A percentile compares a stretch with the other conserved stretches of the same genome.
These are phyloP conservation scores for Russula earlei DNA, from an alignment of 768 basidiomycete species.

Conservation along the genomic window DNA sequence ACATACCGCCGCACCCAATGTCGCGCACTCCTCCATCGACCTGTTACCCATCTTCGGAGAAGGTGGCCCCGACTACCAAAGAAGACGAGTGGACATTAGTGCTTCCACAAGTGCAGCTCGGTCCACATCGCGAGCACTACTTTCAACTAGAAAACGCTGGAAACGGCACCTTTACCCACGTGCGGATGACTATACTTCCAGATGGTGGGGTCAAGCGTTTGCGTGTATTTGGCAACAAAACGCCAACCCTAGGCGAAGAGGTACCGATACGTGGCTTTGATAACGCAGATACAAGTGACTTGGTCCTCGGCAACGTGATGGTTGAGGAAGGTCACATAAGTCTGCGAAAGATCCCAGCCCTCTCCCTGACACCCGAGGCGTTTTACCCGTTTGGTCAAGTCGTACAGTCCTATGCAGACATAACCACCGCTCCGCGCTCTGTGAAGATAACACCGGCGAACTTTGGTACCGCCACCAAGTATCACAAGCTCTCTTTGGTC, in stretches of 20 bases:
- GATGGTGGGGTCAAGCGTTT: constrained; percentile 95
- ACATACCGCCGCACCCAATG: constrained; percentile 24
- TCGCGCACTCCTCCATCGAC: constrained; percentile 14
- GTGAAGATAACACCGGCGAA: constrained; percentile 76
- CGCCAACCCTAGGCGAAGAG: constrained; percentile 13
- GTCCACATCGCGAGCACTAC: constrained; percentile 83
- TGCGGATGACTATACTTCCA: constrained; percentile 83
- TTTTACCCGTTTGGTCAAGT: constrained; percentile 88
- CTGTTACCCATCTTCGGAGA: constrained; percentile 18
- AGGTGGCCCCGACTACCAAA: constrained; percentile 22
- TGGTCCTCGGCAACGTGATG: not conserved
- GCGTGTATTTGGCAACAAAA: constrained; percentile 65
- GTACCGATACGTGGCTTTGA: not conserved
- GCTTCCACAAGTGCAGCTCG: constrained; percentile 69
- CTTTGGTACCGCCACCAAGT: constrained; percentile 84
- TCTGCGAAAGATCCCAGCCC: constrained; percentile 36
- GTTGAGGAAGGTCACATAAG: not conserved
- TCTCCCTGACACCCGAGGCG: constrained; percentile 73
- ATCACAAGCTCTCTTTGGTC: constrained; percentile 80
- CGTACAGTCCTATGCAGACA: constrained; percentile 75
- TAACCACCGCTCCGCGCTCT: constrained; percentile 49
- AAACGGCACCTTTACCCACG: constrained; percentile 61
- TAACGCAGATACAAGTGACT: not conserved
- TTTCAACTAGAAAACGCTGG: constrained; percentile 70
- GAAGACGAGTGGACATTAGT: constrained; percentile 62